Evolutionary conservation across 73 alveolate species (phyloP).

Genomic region (Paramecium pentaurelia): DNA sequence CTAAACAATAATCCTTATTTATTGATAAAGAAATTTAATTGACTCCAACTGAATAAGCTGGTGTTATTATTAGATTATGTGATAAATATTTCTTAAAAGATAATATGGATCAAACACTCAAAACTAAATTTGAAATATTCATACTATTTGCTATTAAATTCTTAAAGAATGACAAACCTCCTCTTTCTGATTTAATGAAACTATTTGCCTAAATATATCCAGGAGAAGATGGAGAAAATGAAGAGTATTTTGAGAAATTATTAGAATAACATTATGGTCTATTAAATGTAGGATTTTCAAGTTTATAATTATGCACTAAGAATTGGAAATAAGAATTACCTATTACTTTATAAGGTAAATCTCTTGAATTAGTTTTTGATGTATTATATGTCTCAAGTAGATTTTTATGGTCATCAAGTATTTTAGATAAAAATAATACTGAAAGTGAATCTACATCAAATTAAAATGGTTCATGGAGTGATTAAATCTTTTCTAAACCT

Average conservation of each 20-base stretch:
- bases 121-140: not conserved
- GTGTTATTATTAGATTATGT: not conserved
- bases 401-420: constrained; percentile 17
- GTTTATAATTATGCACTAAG: not conserved
- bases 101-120: not conserved
- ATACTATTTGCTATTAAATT: not conserved
- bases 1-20: not conserved
- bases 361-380: not conserved
- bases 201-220: not conserved
- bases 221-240: not conserved
- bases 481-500: not conserved
- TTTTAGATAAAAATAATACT: not conserved
- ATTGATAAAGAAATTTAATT: not conserved
- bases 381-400: not conserved
- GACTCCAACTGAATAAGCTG: not conserved
- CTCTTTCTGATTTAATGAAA: not conserved
- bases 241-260: not conserved
- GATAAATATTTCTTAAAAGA: not conserved
- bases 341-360: not conserved
- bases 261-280: not conserved
- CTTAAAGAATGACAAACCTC: not conserved
- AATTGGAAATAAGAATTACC: constrained; percentile 21
- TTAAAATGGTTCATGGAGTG: not conserved
- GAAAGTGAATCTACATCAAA: not conserved
- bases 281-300: not conserved